phyloP scores from a whole-genome alignment of 176 grass and related monocot genomes.

The bread wheat (Triticum aestivum) region IWGSC_CS_RefSeq_v2.1 NC_057803.1:551155206-551155705 shows the following conservation, averaged over 20 bases:
- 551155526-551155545: not conserved
- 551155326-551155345: slow-evolving; percentile 4
- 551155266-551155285: slow-evolving; percentile 5
- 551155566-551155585: not conserved
- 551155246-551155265: not conserved
- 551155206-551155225: not conserved
- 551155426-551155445: not conserved
- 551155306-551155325: not conserved
- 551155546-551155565: not conserved
- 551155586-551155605: not conserved
- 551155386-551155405: slow-evolving; percentile 1
- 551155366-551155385: not conserved
- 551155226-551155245: slow-evolving; percentile 4
- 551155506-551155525: not conserved
- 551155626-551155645: not conserved
- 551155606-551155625: not conserved
- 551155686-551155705: not conserved
- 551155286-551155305: not conserved
- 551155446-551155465: slow-evolving; percentile 5
- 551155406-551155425: slow-evolving; percentile 9
- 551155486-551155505: slow-evolving; percentile 8
- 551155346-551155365: not conserved
- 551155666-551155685: not conserved
- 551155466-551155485: slow-evolving; percentile 5
- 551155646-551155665: not conserved